These are phyloP conservation scores for Ambrosia artemisiifolia DNA, from an alignment of 129 eudicot species.

Conservation along the genomic window DNA sequence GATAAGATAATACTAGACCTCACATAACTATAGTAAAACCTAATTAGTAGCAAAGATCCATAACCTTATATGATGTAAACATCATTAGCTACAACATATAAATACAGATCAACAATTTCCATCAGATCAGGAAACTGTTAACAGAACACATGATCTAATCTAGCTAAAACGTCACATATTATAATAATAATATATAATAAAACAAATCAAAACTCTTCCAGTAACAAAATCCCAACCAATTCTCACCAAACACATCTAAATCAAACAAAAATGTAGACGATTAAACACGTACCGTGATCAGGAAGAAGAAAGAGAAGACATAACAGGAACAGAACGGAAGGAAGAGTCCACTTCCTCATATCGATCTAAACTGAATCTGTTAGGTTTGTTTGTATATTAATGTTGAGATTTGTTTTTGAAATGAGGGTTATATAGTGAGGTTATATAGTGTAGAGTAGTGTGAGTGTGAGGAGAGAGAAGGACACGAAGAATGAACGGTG, in stretches of 20 bases:
- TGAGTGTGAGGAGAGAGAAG: neutral
- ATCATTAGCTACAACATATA: neutral
- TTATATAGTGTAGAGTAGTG: conserved; percentile 27
- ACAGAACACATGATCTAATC: neutral
- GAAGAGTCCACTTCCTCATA: conserved; percentile 95
- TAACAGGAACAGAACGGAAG: conserved; percentile 69
- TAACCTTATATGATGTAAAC: neutral
- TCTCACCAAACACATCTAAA: neutral
- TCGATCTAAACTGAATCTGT: neutral
- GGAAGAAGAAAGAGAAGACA: conserved; percentile 91
- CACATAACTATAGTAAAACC: conserved; percentile 5
- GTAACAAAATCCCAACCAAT: neutral
- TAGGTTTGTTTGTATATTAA: neutral
- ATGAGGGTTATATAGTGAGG: conserved; percentile 12
- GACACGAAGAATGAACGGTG: conserved; percentile 14
- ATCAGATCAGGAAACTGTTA: neutral
- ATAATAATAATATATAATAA: neutral
- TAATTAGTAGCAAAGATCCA: neutral
- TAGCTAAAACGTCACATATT: neutral
- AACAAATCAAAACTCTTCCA: neutral
- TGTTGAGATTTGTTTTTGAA: conserved; percentile 28
- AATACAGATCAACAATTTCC: conserved; percentile 1
- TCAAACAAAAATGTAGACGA: conserved; percentile 4
- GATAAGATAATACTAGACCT: too few relatives aligned
- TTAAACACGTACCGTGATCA: conserved; percentile 69